Evolutionary conservation across 2,329 filamentous ascomycete genomes (phyloP).

Genomic region (Metarhizium brunneum): DNA sequence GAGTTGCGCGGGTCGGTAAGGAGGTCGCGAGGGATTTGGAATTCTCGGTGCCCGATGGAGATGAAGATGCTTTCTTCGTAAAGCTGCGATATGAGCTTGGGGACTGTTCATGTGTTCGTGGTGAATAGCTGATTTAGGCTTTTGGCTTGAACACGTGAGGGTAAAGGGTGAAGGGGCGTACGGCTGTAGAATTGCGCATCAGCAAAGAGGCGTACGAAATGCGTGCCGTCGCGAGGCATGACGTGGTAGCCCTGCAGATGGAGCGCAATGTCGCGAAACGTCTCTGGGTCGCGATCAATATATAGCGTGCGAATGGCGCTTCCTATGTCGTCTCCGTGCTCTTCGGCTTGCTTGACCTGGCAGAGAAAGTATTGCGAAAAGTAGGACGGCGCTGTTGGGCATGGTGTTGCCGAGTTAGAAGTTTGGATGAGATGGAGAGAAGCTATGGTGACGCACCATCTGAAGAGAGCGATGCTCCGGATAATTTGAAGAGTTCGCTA

Average conservation of each 20-base stretch:
- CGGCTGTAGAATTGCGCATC: slow-evolving; percentile 91
- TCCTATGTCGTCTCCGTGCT: slow-evolving; percentile 43
- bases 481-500: slow-evolving; percentile 62
- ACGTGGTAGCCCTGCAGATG: slow-evolving; percentile 92
- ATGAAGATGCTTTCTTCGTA: slow-evolving; percentile 91
- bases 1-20: slow-evolving; percentile 79
- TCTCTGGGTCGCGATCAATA: slow-evolving; percentile 86
- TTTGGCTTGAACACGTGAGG: not conserved
- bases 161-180: slow-evolving; percentile 30
- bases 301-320: slow-evolving; percentile 67
- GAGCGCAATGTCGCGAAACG: slow-evolving; percentile 80
- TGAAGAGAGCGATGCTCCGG: slow-evolving; percentile 63
- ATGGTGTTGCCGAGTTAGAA: slow-evolving; percentile 1
- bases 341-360: slow-evolving; percentile 59
- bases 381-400: slow-evolving; percentile 73
- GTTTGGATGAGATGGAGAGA: not conserved
- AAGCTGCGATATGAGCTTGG: slow-evolving; percentile 80
- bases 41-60: slow-evolving; percentile 76
- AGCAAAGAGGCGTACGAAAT: slow-evolving; percentile 88
- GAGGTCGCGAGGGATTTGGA: slow-evolving; percentile 81
- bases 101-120: slow-evolving; percentile 46
- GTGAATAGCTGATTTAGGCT: no score
- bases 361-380: slow-evolving; percentile 91
- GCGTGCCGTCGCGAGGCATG: slow-evolving; percentile 66
- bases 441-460: slow-evolving; percentile 40